These are phyloP conservation scores for Alternaria hordeiaustralica DNA, from an alignment of 2,329 filamentous ascomycete species.

Conservation along the genomic window DNA sequence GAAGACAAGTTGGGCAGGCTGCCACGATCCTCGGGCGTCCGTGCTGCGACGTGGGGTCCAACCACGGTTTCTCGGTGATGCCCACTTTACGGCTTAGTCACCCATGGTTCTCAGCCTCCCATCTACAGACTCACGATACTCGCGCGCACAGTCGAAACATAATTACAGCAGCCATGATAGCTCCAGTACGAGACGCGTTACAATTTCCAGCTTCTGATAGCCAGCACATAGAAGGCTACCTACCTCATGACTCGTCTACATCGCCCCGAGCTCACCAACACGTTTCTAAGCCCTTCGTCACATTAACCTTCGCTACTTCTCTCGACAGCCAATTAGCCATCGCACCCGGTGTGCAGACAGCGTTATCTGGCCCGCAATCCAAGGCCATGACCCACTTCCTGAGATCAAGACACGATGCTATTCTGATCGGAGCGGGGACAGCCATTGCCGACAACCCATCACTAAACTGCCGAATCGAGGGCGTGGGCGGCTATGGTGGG, in stretches of 20 bases:
- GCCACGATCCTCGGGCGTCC: slow-evolving; percentile 23
- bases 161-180: background rate
- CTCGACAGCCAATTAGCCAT: slow-evolving; percentile 82
- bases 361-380: slow-evolving; percentile 79
- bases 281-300: slow-evolving; percentile 50
- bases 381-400: slow-evolving; percentile 95
- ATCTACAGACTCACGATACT: background rate
- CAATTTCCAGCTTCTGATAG: slow-evolving; percentile 54
- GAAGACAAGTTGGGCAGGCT: slow-evolving; percentile 14
- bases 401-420: slow-evolving; percentile 80
- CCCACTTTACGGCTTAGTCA: slow-evolving; percentile 19
- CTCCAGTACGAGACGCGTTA: slow-evolving; percentile 31
- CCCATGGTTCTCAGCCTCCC: background rate
- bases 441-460: slow-evolving; percentile 84
- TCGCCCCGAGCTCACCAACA: background rate
- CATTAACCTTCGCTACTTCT: slow-evolving; percentile 88
- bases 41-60: slow-evolving; percentile 19
- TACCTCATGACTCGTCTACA: slow-evolving; percentile 45
- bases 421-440: slow-evolving; percentile 84
- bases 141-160: background rate
- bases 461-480: slow-evolving; percentile 78
- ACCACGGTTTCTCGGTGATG: slow-evolving; percentile 15
- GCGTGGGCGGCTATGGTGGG: slow-evolving; percentile 63
- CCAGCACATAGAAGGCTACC: slow-evolving; percentile 59
- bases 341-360: slow-evolving; percentile 78